Evolutionary conservation across 2,329 filamentous ascomycete genomes (phyloP).

Genomic region (Cladosporium austrohemisphaericum): DNA sequence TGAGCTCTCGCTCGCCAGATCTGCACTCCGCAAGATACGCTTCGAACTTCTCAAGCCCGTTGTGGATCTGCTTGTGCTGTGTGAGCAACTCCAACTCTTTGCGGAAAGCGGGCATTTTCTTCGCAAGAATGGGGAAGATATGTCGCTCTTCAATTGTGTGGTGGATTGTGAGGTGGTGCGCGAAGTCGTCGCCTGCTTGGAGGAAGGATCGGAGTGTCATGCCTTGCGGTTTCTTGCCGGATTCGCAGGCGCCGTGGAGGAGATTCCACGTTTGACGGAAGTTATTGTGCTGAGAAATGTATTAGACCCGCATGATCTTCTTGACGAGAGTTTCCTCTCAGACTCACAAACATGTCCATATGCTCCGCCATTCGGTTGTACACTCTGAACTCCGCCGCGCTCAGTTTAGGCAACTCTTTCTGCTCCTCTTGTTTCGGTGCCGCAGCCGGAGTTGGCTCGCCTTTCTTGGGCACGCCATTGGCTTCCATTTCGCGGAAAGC

Average conservation of each 20-base stretch:
- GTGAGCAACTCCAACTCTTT: conserved; percentile 61
- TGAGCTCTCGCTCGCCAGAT: conserved; percentile 58
- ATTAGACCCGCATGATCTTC: not conserved
- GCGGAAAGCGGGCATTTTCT: conserved; percentile 74
- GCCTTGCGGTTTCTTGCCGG: conserved; percentile 55
- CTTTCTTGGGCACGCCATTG: conserved; percentile 22
- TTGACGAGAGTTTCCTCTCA: too few species aligned
- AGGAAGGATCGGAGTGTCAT: conserved; percentile 70
- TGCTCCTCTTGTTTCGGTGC: conserved; percentile 15
- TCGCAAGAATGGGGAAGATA: conserved; percentile 74
- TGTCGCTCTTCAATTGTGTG: conserved; percentile 79
- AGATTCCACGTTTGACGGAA: conserved; percentile 72
- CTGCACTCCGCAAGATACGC: conserved; percentile 35
- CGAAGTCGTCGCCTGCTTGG: conserved; percentile 64
- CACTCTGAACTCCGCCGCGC: conserved; percentile 60
- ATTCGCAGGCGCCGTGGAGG: conserved; percentile 63
- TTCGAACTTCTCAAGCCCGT: conserved; percentile 43
- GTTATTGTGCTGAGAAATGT: conserved; percentile 60
- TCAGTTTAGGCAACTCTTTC: conserved; percentile 57
- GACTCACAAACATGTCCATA: conserved; percentile 68
- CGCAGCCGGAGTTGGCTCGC: conserved; percentile 20
- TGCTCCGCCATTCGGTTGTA: conserved; percentile 72
- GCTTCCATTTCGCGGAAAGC: conserved; percentile 27
- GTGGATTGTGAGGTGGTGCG: conserved; percentile 67
- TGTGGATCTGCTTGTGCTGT: conserved; percentile 77